A percentile compares a stretch with the other conserved stretches of the same genome.
Conservation (phyloP, 2,329 filamentous ascomycete genomes). For the Calonectria leucothoes region DNA sequence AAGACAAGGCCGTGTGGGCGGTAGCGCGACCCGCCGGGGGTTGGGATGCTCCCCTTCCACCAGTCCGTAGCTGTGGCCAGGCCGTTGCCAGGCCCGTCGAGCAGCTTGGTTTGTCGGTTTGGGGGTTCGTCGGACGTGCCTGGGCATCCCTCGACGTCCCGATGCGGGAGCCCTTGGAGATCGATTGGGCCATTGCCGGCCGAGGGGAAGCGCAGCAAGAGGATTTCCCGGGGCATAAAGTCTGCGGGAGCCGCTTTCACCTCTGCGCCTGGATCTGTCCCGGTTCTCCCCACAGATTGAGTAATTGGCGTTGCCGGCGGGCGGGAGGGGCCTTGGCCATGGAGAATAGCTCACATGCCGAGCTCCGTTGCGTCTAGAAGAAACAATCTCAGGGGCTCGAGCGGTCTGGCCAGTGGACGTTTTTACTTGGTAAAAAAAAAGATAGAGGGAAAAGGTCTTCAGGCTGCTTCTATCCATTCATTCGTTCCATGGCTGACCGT, state of each 20-base stretch:
- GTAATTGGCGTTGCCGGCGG: conserved; percentile 27
- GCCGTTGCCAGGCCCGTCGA: conserved; percentile 5
- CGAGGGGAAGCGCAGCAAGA: conserved; percentile 47
- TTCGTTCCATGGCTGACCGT: background rate
- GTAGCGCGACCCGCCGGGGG: conserved; percentile 32
- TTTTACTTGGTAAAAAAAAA: no score
- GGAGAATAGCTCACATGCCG: conserved; percentile 9
- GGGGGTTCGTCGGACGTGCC: conserved; percentile 1
- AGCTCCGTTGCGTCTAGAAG: conserved; percentile 1
- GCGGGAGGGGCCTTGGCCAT: conserved; percentile 14
- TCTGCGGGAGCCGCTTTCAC: conserved; percentile 34
- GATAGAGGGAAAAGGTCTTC: no score
- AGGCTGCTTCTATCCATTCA: background rate
- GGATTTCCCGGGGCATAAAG: conserved; percentile 48
- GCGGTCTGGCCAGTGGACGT: background rate
- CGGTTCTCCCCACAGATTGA: conserved; percentile 43
- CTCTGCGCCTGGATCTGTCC: conserved; percentile 17
- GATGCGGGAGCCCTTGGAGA: conserved; percentile 24
- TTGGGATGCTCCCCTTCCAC: conserved; percentile 16
- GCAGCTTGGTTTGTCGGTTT: background rate
- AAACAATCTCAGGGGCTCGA: background rate
- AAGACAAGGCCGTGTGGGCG: conserved; percentile 27
- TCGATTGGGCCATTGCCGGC: conserved; percentile 38
- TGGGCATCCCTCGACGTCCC: conserved; percentile 22
- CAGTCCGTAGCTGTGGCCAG: conserved; percentile 10